Percentiles rank a stretch among this genome's conserved stretches.
Conservation (phyloP, 2,329 filamentous ascomycete genomes). For the Trichoderma afroharzianum region DNA sequence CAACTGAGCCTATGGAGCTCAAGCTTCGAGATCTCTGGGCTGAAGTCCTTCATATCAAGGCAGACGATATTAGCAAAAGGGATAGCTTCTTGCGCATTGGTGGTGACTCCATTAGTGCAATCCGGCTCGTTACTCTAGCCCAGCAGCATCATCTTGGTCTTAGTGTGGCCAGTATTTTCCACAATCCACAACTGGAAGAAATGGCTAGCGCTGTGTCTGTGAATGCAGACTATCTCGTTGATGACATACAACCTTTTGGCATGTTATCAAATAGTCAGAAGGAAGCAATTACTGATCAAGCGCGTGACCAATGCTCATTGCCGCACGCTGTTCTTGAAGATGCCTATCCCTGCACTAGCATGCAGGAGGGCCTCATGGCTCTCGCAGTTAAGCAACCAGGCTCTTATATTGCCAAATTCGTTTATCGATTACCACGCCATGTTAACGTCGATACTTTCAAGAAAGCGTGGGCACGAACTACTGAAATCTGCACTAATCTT, state of each 20-base stretch:
- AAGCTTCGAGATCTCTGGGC: conserved; percentile 12
- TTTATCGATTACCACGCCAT: conserved; percentile 20
- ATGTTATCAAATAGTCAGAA: neutral
- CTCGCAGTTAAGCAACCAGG: conserved; percentile 29
- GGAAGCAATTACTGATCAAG: neutral
- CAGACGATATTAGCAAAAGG: conserved; percentile 1
- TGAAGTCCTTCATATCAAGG: neutral
- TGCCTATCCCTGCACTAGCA: conserved; percentile 20
- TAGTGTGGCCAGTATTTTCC: neutral
- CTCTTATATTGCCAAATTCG: conserved; percentile 32
- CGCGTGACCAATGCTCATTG: neutral
- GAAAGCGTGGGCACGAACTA: conserved; percentile 19
- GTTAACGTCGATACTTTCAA: conserved; percentile 23
- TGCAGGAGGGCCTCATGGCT: conserved; percentile 25
- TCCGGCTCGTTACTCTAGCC: neutral
- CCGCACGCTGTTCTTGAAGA: conserved; percentile 15
- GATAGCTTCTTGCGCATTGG: conserved; percentile 16
- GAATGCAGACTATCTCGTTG: neutral
- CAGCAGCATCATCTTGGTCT: neutral
- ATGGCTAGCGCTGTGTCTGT: neutral
- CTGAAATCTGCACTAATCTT: conserved; percentile 18
- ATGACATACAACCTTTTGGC: neutral
- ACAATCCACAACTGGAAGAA: neutral
- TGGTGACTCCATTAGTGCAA: conserved; percentile 17
- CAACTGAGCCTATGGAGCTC: conserved; percentile 2